A percentile compares a stretch with the other conserved stretches of the same genome.
Evolutionary conservation across 495 filamentous ascomycete genomes (phyloP).

Genomic region (Friedmanniomyces simplex): DNA sequence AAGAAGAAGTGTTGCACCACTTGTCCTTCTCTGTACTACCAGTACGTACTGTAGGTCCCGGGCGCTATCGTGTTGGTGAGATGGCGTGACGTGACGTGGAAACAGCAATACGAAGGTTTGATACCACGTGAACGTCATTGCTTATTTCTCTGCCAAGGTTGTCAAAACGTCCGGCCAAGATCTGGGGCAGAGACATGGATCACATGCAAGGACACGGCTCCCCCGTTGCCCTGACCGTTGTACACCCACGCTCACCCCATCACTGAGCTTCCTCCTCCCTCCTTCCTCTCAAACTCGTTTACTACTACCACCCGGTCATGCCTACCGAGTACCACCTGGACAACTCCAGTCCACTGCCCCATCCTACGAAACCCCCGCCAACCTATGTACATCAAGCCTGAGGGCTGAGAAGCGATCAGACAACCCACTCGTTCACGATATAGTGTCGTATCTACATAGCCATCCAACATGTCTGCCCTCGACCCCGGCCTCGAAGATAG

Average conservation of each 20-base stretch:
- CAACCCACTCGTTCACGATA: neutral
- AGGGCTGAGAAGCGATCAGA: neutral
- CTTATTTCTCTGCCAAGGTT: neutral
- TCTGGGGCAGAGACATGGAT: neutral
- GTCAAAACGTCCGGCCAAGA: neutral
- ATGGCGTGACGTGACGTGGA: too few species aligned
- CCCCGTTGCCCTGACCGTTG: too few species aligned
- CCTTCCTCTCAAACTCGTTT: neutral
- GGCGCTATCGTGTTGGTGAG: too few species aligned
- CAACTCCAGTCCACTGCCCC: neutral
- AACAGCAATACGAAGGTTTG: too few species aligned
- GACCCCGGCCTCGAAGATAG: constrained; percentile 16
- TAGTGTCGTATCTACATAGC: neutral
- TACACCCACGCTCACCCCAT: too few species aligned
- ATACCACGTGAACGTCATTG: neutral
- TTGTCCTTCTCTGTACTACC: too few species aligned
- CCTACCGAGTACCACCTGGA: neutral
- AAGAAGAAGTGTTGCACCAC: too few species aligned
- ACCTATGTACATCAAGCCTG: neutral
- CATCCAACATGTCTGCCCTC: constrained; percentile 12
- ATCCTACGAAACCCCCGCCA: neutral
- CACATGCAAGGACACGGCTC: neutral
- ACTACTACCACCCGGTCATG: neutral
- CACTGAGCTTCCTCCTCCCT: neutral
- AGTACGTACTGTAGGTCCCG: too few species aligned